phyloP scores from a whole-genome alignment of 768 basidiomycete genomes.

The Stropharia rugosoannulata region DNA sequence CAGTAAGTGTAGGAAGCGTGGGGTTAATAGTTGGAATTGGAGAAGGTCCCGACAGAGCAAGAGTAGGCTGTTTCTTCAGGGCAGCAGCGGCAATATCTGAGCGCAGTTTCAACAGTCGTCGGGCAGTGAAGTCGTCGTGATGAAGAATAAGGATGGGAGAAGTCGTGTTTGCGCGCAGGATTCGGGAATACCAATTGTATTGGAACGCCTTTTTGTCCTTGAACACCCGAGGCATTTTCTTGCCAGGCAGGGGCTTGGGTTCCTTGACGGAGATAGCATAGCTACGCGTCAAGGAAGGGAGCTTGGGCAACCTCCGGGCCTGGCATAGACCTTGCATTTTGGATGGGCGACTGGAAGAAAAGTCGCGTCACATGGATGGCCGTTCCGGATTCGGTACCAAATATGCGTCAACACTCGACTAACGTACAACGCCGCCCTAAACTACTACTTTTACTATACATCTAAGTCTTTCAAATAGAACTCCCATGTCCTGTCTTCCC shows the following conservation, averaged over 20 bases:
- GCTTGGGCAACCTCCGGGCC: conserved; percentile 65
- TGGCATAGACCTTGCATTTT: conserved; percentile 44
- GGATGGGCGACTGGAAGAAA: conserved; percentile 11
- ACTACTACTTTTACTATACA: not conserved
- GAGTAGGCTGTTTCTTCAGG: conserved; percentile 41
- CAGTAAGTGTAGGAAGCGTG: conserved; percentile 53
- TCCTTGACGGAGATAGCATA: conserved; percentile 57
- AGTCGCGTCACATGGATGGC: conserved; percentile 14
- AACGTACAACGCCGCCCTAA: not conserved
- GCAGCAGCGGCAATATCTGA: conserved; percentile 62
- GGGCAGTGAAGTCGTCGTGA: conserved; percentile 73
- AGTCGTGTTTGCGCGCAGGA: conserved; percentile 56
- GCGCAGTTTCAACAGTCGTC: conserved; percentile 66
- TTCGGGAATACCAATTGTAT: conserved; percentile 74
- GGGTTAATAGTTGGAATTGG: conserved; percentile 24
- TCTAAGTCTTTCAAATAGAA: conserved; percentile 52
- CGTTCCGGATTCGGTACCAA: conserved; percentile 13
- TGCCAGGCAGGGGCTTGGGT: conserved; percentile 50
- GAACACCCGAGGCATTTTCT: conserved; percentile 65
- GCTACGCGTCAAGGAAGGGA: conserved; percentile 60
- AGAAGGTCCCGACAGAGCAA: conserved; percentile 28
- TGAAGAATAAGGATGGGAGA: conserved; percentile 77
- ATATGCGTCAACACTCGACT: conserved; percentile 1
- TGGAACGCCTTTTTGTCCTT: conserved; percentile 78
- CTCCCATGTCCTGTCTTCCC: conserved; percentile 88